These are phyloP conservation scores for Globisporangium mamillatum DNA, from an alignment of 352 stramenopile genomes.

Conservation along the genomic window DNA sequence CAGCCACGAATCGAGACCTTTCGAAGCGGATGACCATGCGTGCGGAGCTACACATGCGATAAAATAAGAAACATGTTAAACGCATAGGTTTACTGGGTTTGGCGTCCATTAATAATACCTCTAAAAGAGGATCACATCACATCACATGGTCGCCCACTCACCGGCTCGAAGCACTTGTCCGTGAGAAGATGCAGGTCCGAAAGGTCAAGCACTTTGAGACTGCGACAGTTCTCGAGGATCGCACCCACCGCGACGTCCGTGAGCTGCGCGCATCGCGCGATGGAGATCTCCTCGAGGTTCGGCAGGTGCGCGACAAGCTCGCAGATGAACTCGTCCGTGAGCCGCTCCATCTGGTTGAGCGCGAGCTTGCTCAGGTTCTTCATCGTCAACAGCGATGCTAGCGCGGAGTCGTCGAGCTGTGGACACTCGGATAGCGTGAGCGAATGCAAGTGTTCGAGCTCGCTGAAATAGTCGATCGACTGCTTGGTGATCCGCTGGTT, in stretches of 20 bases:
- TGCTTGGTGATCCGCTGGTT: slow-evolving; percentile 79
- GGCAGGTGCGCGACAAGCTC: slow-evolving; percentile 42
- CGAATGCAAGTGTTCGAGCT: slow-evolving; percentile 60
- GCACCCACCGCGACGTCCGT: slow-evolving; percentile 42
- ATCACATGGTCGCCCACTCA: slow-evolving; percentile 30
- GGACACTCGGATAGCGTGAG: slow-evolving; percentile 76
- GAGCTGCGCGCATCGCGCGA: slow-evolving; percentile 70
- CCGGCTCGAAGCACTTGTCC: slow-evolving; percentile 58
- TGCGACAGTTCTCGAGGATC: slow-evolving; percentile 55
- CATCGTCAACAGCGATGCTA: slow-evolving; percentile 65
- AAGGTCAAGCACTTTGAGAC: slow-evolving; percentile 55
- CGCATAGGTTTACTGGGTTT: background rate
- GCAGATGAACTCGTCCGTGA: slow-evolving; percentile 59
- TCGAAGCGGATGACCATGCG: slow-evolving; percentile 46
- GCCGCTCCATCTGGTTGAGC: slow-evolving; percentile 75
- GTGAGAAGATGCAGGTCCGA: slow-evolving; percentile 73
- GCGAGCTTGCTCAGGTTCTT: slow-evolving; percentile 57
- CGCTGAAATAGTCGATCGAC: slow-evolving; percentile 72
- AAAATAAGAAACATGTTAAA: slow-evolving; percentile 8
- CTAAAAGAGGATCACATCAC: background rate
- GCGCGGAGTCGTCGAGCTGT: slow-evolving; percentile 57
- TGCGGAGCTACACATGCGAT: slow-evolving; percentile 32
- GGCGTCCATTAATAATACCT: slow-evolving; percentile 5
- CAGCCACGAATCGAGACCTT: slow-evolving; percentile 63
- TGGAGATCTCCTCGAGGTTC: slow-evolving; percentile 59